phyloP scores from a whole-genome alignment of 2,329 filamentous ascomycete species.

The Sphaceloma murrayae region DNA sequence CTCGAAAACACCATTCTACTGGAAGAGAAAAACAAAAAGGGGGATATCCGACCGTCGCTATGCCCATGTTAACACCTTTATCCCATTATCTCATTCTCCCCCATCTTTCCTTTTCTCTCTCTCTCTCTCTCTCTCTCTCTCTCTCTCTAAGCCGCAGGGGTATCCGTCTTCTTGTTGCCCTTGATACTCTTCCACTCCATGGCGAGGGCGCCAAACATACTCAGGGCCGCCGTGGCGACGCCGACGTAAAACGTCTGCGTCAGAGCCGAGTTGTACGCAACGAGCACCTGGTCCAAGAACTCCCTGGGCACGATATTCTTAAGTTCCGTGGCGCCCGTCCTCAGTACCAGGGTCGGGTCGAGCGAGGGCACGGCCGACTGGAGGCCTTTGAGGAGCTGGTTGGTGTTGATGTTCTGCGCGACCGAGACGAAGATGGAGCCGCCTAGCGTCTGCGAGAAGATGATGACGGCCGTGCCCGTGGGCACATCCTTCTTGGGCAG shows the following conservation, averaged over 20 bases:
- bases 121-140: too few relatives aligned
- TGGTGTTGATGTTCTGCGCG: slow-evolving; percentile 43
- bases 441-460: slow-evolving; percentile 42
- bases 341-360: slow-evolving; percentile 35
- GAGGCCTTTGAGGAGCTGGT: slow-evolving; percentile 37
- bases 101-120: too few relatives aligned
- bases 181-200: slow-evolving; percentile 58
- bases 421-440: slow-evolving; percentile 43
- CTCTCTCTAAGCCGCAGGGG: slow-evolving; percentile 1
- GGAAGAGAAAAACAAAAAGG: too few relatives aligned
- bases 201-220: slow-evolving; percentile 44
- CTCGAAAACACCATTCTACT: too few relatives aligned
- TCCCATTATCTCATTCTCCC: too few relatives aligned
- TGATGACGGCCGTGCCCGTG: slow-evolving; percentile 41
- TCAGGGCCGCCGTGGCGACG: slow-evolving; percentile 45
- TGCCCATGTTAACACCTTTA: too few relatives aligned
- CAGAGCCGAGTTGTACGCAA: slow-evolving; percentile 55
- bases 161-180: slow-evolving; percentile 39
- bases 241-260: slow-evolving; percentile 52
- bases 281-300: slow-evolving; percentile 45
- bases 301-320: slow-evolving; percentile 42
- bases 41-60: too few relatives aligned
- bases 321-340: slow-evolving; percentile 50
- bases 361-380: slow-evolving; percentile 34
- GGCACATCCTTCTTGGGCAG: slow-evolving; percentile 37